These are phyloP conservation scores for Escovopsis sp. DNA, from an alignment of 2,329 filamentous ascomycete species.

Conservation along the genomic window DNA sequence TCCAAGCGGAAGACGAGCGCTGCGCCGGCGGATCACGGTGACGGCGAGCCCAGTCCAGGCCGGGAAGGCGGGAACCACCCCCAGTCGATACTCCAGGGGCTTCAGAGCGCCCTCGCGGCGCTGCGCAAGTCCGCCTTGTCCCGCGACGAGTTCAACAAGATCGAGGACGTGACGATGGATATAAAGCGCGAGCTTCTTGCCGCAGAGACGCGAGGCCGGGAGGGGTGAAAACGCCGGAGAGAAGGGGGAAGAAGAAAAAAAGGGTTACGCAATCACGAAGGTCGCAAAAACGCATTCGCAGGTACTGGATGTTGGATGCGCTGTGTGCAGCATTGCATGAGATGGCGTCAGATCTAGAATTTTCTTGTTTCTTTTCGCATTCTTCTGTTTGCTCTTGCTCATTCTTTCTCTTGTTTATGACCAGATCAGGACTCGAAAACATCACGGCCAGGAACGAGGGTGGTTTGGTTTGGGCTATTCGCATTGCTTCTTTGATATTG, in stretches of 20 bases:
- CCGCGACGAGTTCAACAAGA: slow-evolving; percentile 48
- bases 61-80: slow-evolving; percentile 7
- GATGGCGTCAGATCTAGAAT: slow-evolving; percentile 2
- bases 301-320: slow-evolving; percentile 4
- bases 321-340: slow-evolving; percentile 2
- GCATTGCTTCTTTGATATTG: no score
- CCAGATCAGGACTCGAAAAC: no score
- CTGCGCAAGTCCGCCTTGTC: slow-evolving; percentile 46
- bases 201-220: slow-evolving; percentile 45
- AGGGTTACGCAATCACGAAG: no score
- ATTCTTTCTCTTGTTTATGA: no score
- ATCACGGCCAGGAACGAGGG: no score
- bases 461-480: no score
- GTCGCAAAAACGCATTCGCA: no score
- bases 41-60: slow-evolving; percentile 4
- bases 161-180: slow-evolving; percentile 70
- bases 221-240: slow-evolving; percentile 1
- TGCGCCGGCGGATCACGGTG: slow-evolving; percentile 1
- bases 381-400: no score
- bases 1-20: not conserved
- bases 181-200: slow-evolving; percentile 60
- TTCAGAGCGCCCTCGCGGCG: slow-evolving; percentile 33
- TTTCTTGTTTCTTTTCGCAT: no score
- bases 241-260: slow-evolving; percentile 10
- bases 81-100: slow-evolving; percentile 16